Base-by-base conservation (phyloP, 2,329 filamentous ascomycete species). In the Clarireedia homoeocarpa region DNA sequence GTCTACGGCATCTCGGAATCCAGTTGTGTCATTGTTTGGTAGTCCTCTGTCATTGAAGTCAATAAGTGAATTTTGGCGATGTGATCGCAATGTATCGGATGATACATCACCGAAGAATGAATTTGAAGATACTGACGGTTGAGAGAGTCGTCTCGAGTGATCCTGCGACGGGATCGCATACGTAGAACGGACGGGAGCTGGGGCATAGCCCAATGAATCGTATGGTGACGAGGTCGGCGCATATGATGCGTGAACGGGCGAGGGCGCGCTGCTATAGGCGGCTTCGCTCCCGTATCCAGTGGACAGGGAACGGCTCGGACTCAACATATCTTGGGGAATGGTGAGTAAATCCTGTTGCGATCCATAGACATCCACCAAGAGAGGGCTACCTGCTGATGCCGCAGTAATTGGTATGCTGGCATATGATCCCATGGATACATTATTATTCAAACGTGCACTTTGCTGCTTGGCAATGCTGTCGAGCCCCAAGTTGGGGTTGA, bases 1-100 rank as follows among this genome's bases (percentile, higher is more conserved):
- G 71, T 96, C 92, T 56, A 97, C 83, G 27, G 90, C 89, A 69
- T 96, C 92, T 63, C 86, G 89, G 71, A 91, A 95, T 65, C 85
- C 86, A 55, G 79, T 77, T 50, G 72, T 67, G 71, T 77, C 84
- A 69, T 74, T 53, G 34, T 44, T 82, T 75, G 73, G 81, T 71
- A 73, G 76, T 51, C 81, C 73, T 71, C 83, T 80, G 73, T 80
- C 79, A 61, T 69, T 65, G 71, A 79, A 77, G 81, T 86, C 82
- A 85, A 84, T 77, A 72, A 83, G 73, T 68, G 81, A 81, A 71
- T 75, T 81, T 73, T 79, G 82, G 70, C 75, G 81, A 67, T 79
- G 72, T 70, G 61, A 58, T 39, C 62, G 63, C 47, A 63, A 60
- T 20, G 54, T 57, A 30, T 66, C 65, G 49, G 65, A 61, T 23